phyloP scores from a whole-genome alignment of 768 basidiomycete genomes.

The Psilocybe cyanescens region DNA sequence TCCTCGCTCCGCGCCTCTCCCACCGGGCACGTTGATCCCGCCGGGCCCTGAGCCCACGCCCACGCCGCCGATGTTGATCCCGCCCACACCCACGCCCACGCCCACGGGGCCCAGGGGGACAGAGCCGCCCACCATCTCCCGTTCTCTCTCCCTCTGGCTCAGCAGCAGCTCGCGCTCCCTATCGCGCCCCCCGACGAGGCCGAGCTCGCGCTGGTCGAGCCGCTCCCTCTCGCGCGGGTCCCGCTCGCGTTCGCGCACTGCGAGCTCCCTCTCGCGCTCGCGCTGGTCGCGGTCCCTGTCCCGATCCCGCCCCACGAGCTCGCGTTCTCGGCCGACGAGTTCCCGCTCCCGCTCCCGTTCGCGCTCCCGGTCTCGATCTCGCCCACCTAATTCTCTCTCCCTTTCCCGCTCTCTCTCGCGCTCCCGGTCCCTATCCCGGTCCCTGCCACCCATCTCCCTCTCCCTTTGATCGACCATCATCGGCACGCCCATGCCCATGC shows the following conservation, averaged over 20 bases:
- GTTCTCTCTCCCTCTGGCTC: constrained; percentile 6
- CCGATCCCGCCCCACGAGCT: no score
- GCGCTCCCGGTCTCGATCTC: background rate
- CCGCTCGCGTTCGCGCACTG: no score
- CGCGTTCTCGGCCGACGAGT: no score
- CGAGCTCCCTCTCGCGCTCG: no score
- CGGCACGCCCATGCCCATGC: constrained; percentile 5
- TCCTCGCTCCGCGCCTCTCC: background rate
- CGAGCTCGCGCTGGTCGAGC: no score
- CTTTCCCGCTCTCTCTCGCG: background rate
- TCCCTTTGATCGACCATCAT: constrained; percentile 14
- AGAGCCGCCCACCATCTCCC: background rate
- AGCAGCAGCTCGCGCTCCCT: background rate
- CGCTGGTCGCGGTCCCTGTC: no score
- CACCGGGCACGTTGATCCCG: background rate
- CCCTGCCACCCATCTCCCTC: background rate
- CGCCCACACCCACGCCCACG: background rate
- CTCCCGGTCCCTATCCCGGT: background rate
- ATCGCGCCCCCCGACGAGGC: no score
- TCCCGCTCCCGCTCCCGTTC: background rate
- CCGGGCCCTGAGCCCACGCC: background rate
- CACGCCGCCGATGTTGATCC: background rate
- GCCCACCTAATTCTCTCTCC: background rate
- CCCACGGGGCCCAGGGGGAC: background rate
- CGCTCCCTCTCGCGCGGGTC: no score